phyloP scores from a whole-genome alignment of 371 early-diverging fungal genomes.

The Actinomucor elegans region DNA sequence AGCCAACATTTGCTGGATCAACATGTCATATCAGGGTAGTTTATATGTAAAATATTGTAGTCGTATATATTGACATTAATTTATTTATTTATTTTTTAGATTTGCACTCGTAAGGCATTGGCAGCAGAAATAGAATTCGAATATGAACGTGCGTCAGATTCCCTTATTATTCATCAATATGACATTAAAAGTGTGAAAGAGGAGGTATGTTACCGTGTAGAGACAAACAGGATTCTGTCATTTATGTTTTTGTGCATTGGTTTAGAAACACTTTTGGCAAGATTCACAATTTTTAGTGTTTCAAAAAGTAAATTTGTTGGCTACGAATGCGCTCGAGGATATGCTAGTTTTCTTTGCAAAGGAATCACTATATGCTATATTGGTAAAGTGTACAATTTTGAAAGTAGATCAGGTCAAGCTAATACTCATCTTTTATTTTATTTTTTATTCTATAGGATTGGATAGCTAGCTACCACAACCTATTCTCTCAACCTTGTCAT shows the following conservation, averaged over 20 bases:
- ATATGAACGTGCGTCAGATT: constrained; percentile 27
- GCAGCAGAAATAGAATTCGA: constrained; percentile 33
- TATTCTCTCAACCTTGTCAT: constrained; percentile 41
- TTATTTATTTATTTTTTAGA: too few species aligned
- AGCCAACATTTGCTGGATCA: constrained; percentile 29
- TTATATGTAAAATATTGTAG: too few species aligned
- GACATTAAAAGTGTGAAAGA: constrained; percentile 40
- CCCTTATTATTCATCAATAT: constrained; percentile 36
- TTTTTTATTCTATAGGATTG: constrained; percentile 25
- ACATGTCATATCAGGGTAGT: constrained; percentile 38
- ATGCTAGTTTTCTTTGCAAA: constrained; percentile 33
- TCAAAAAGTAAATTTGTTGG: constrained; percentile 37
- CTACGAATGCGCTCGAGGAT: constrained; percentile 38
- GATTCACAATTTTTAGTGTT: constrained; percentile 39
- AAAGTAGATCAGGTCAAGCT: neutral
- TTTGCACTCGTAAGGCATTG: constrained; percentile 30
- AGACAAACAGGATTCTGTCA: too few species aligned
- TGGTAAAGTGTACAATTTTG: constrained; percentile 18
- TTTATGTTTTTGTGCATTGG: too few species aligned
- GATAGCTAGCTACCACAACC: constrained; percentile 39
- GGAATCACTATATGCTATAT: constrained; percentile 30
- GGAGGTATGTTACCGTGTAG: constrained; percentile 28
- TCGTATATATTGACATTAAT: too few species aligned
- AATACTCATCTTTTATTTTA: neutral
- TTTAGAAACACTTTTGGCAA: constrained; percentile 23